Conservation (phyloP, 2,329 filamentous ascomycete genomes). For the Calonectria crousiana region DNA sequence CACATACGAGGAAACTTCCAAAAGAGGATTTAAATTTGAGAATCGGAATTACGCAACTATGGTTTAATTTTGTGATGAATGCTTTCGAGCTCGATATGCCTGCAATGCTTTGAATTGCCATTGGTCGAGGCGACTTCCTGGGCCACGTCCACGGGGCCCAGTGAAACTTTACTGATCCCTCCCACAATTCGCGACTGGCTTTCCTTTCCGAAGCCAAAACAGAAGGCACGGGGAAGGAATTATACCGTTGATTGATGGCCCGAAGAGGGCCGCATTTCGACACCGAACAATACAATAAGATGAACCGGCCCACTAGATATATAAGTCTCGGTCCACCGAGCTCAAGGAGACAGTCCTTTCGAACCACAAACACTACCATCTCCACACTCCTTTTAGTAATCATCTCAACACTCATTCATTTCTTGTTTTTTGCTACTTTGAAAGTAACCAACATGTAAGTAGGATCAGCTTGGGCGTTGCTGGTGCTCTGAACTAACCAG, state of each 20-base stretch:
- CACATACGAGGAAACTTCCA: background rate
- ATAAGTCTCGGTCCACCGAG: background rate
- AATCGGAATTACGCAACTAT: background rate
- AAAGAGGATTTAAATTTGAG: background rate
- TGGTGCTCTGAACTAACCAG: background rate
- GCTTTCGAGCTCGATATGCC: background rate
- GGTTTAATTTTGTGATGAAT: background rate
- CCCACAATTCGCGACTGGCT: background rate
- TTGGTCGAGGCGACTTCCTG: background rate
- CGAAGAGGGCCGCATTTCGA: background rate
- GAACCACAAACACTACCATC: background rate
- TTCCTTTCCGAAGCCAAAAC: background rate
- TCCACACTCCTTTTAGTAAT: background rate
- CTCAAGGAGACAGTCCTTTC: background rate
- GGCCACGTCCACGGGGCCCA: background rate
- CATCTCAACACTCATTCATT: background rate
- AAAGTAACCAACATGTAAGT: background rate
- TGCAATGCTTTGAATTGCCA: background rate
- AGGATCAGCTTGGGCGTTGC: too few species aligned
- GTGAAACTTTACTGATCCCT: constrained; percentile 5
- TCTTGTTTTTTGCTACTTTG: background rate
- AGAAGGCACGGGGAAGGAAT: background rate
- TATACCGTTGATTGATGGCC: background rate
- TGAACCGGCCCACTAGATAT: background rate
- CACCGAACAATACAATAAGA: background rate